phyloP scores from a whole-genome alignment of 768 basidiomycete species.

The Trametes gibbosa region DNA sequence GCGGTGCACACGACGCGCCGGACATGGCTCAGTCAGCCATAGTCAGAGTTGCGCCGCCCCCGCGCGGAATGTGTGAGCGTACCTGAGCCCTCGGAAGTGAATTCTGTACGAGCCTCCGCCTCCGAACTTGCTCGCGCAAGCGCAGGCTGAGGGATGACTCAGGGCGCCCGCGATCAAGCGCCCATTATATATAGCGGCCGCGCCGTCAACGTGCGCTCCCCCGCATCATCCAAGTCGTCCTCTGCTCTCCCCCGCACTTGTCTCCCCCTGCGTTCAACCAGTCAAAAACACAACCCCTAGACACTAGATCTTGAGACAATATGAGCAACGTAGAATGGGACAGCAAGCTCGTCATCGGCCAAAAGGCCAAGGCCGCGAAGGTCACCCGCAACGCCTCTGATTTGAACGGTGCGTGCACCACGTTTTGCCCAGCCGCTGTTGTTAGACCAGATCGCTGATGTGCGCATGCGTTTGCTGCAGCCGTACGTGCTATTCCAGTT shows the following conservation, averaged over 20 bases:
- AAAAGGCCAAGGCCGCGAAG: conserved; percentile 59
- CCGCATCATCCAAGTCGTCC: conserved; percentile 19
- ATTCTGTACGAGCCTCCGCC: neutral
- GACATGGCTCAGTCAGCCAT: neutral
- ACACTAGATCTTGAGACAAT: neutral
- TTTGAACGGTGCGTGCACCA: conserved; percentile 44
- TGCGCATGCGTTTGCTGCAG: conserved; percentile 31
- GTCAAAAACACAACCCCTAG: neutral
- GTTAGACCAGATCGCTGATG: neutral
- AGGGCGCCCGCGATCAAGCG: conserved; percentile 18
- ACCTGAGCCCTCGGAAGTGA: too few relatives aligned
- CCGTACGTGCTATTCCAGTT: conserved; percentile 42
- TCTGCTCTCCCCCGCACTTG: conserved; percentile 3
- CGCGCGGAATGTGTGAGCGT: neutral
- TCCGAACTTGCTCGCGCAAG: too few relatives aligned
- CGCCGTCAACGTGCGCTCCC: conserved; percentile 17
- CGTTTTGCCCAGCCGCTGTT: neutral
- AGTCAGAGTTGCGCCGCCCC: neutral
- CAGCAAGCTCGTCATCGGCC: conserved; percentile 67
- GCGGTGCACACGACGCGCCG: neutral
- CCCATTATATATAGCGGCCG: conserved; percentile 23
- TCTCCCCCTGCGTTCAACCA: neutral
- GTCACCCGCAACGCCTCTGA: conserved; percentile 61
- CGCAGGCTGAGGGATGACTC: conserved; percentile 15
- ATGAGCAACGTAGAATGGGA: conserved; percentile 59